These are phyloP conservation scores for Cercophora newfieldiana DNA, from an alignment of 495 filamentous ascomycete genomes.

Conservation along the genomic window DNA sequence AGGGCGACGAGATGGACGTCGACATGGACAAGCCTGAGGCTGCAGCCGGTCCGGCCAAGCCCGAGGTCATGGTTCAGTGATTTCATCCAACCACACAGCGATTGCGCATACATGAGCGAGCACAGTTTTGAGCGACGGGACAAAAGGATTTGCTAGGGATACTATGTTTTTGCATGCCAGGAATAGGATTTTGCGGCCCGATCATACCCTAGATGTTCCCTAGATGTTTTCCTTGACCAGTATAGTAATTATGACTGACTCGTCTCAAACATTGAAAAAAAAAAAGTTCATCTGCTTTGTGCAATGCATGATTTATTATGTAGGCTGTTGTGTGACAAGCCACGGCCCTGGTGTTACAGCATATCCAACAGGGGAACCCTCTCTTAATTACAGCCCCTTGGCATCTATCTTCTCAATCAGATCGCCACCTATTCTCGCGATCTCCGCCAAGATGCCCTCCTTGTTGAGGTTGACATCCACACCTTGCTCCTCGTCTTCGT, in stretches of 20 bases:
- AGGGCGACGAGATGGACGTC: slow-evolving; percentile 82
- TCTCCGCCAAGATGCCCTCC: slow-evolving; percentile 75
- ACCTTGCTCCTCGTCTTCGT: slow-evolving; percentile 19
- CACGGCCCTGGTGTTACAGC: not conserved
- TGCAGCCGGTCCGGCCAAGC: slow-evolving; percentile 9
- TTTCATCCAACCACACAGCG: not conserved
- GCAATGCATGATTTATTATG: not conserved
- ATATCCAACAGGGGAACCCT: not conserved
- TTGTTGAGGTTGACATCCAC: slow-evolving; percentile 66
- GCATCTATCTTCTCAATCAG: slow-evolving; percentile 58
- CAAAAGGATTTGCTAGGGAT: slow-evolving; percentile 9
- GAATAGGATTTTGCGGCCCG: not conserved
- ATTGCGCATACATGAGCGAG: not conserved
- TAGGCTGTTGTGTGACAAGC: not conserved
- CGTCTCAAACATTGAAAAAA: not conserved
- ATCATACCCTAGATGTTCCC: slow-evolving; percentile 29
- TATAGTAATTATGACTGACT: slow-evolving; percentile 6
- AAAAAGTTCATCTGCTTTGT: not conserved
- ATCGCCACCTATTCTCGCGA: slow-evolving; percentile 66
- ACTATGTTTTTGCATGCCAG: slow-evolving; percentile 20
- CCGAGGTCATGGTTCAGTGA: slow-evolving; percentile 22
- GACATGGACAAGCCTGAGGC: slow-evolving; percentile 46
- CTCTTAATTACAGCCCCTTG: slow-evolving; percentile 20
- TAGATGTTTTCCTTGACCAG: not conserved
- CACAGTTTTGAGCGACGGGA: not conserved